phyloP scores from a whole-genome alignment of 768 basidiomycete species.

The Boletus vermiculosoides region DNA sequence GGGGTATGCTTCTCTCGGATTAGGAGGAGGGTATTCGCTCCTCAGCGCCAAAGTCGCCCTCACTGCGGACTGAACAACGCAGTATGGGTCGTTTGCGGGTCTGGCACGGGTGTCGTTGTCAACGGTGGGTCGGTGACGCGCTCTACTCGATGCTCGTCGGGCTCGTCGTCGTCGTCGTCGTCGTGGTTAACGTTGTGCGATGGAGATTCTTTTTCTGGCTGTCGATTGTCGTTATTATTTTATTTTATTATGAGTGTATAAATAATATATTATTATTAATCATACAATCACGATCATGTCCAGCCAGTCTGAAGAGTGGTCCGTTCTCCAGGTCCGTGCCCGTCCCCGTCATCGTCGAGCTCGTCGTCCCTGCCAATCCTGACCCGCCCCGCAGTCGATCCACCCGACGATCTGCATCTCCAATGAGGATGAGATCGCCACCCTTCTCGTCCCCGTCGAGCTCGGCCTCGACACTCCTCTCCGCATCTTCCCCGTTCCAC shows the following conservation, averaged over 20 bases:
- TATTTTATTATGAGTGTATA: conserved; percentile 1
- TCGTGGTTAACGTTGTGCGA: conserved; percentile 22
- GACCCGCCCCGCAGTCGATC: conserved; percentile 53
- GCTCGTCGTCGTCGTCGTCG: conserved; percentile 10
- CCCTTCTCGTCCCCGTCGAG: conserved; percentile 61
- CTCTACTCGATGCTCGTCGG: conserved; percentile 18
- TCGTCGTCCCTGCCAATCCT: conserved; percentile 5
- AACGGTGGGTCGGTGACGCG: conserved; percentile 18
- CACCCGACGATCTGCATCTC: conserved; percentile 67
- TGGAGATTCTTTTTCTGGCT: conserved; percentile 22
- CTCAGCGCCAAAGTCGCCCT: conserved; percentile 17
- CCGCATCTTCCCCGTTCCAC: conserved; percentile 27
- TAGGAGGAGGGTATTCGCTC: conserved; percentile 30
- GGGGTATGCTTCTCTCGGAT: conserved; percentile 23
- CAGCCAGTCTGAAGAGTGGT: conserved; percentile 17
- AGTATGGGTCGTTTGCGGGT: background rate
- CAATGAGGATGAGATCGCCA: conserved; percentile 32
- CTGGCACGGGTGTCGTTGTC: conserved; percentile 5
- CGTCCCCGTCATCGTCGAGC: background rate
- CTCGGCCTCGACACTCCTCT: conserved; percentile 45
- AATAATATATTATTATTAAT: conserved; percentile 8
- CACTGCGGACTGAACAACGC: conserved; percentile 1
- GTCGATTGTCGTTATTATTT: conserved; percentile 5
- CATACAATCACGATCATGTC: background rate
- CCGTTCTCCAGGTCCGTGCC: conserved; percentile 27